phyloP scores from a whole-genome alignment of 768 basidiomycete genomes.

The Agrocybe chaxingu region DNA sequence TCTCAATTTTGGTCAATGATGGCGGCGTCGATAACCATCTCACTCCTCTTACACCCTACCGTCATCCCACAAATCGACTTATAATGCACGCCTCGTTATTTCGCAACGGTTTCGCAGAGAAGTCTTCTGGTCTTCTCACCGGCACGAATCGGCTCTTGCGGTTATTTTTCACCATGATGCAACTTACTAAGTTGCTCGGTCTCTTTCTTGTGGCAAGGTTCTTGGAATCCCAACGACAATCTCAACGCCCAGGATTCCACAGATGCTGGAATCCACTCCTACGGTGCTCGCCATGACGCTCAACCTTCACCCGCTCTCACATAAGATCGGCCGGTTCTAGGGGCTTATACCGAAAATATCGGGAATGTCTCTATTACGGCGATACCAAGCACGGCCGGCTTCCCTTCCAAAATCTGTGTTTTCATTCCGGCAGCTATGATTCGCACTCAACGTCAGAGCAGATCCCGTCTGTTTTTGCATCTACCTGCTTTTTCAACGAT shows the following conservation, averaged over 20 bases:
- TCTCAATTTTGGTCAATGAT: too few species aligned
- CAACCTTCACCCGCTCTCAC: constrained; percentile 13
- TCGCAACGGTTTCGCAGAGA: too few species aligned
- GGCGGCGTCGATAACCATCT: too few species aligned
- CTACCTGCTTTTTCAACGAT: constrained; percentile 11
- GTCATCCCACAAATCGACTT: too few species aligned
- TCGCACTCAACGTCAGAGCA: constrained; percentile 18
- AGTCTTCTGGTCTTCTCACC: too few species aligned
- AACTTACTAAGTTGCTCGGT: neutral
- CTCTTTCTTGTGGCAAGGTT: neutral
- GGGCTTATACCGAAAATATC: constrained; percentile 16
- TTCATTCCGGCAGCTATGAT: constrained; percentile 9
- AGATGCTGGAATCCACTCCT: constrained; percentile 11
- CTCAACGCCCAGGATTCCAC: neutral
- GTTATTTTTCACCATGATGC: neutral
- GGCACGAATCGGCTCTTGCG: too few species aligned
- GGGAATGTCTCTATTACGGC: constrained; percentile 11
- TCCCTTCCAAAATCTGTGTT: constrained; percentile 11
- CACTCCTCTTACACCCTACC: too few species aligned
- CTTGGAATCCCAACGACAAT: neutral
- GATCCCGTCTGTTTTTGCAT: constrained; percentile 8
- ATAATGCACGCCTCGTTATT: too few species aligned
- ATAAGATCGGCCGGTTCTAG: constrained; percentile 12
- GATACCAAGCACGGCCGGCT: constrained; percentile 13
- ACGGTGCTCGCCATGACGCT: constrained; percentile 11